Evolutionary conservation across 805 yeast species (phyloP), one percentile per base, ranked within the genome.

Genomic region (Priceomyces medius): DNA sequence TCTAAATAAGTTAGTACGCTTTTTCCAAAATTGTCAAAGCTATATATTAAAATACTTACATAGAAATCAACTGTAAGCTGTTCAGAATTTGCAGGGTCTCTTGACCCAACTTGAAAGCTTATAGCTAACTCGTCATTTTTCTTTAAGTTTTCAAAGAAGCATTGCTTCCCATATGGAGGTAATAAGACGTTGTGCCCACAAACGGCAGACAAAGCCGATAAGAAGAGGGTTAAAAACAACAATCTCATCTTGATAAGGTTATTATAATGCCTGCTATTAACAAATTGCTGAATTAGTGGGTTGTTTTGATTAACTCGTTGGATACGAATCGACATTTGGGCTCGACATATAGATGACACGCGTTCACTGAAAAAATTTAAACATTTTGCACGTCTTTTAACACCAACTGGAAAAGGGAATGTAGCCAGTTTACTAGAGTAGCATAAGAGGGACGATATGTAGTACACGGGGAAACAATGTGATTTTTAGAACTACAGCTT

Each of bases 91-190:
- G 74, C 75, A 31, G 84, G 81, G 53, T 88, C 84, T 65, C 97
- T 80, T 57, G 90, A 88, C 50, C 97, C 97, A 39, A 87, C 95
- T 68, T 91, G 99, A 78, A 84, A 91, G 37, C 88, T 76, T 47
- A 91, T 83, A 14, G 96, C 85, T 51, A 91, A 71, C 63, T 85
- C 88, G 66, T 91, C 99, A 52, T 87, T 86, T 55, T 75, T 75
- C 60, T 83, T 85, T 69, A 93, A 74, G 44, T 75, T 75, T 60
- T 93, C 98, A 55, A 76, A 88, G 66, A 88, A 91, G 67, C 99
- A 91, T 56, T 84, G 84, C 59, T 83, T 84, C 20, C 95, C 93
- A 54, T 83, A 74, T 13, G 97, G 81, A 10, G 93, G 88, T 42
- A 90, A 68, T 48, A 87, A 71, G 26, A 88, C 91, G 54, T 87